Percentiles rank a stretch among this genome's conserved stretches.
These are phyloP conservation scores for Boehmeria nivea DNA, from an alignment of 306 rosid species.

Conservation along the genomic window DNA sequence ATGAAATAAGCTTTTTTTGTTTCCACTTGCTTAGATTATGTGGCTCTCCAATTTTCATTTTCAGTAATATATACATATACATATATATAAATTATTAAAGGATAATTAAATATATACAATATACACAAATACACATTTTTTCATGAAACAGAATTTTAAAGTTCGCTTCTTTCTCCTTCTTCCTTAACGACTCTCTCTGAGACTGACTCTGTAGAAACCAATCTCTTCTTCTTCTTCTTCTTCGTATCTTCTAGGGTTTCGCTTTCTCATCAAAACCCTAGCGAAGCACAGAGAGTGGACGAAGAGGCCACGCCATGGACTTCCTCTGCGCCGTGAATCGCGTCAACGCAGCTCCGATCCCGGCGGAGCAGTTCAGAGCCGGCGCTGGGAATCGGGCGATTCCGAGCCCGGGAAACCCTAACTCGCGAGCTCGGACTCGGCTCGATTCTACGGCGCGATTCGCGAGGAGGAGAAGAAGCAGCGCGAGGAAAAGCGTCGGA, in stretches of 20 bases:
- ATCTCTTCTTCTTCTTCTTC: constrained; percentile 3
- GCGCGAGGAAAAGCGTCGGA: too few species aligned
- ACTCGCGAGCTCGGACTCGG: background rate
- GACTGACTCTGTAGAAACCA: background rate
- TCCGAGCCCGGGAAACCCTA: constrained; percentile 4
- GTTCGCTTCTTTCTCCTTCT: background rate
- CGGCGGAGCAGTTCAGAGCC: constrained; percentile 8
- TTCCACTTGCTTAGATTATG: constrained; percentile 2
- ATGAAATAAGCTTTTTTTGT: background rate
- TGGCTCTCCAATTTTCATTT: constrained; percentile 22
- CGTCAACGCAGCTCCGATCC: constrained; percentile 20
- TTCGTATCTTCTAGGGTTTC: constrained; percentile 33
- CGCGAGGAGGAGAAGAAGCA: background rate
- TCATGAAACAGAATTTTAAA: background rate
- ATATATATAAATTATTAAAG: background rate
- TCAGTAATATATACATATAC: background rate
- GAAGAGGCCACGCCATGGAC: too few species aligned
- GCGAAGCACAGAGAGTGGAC: background rate
- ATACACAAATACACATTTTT: background rate
- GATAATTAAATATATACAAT: too few species aligned
- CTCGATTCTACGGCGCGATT: background rate
- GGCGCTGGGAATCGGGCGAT: constrained; percentile 5
- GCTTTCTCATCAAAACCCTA: background rate
- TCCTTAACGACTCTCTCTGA: background rate
- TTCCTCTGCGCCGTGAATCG: constrained; percentile 30